Base-by-base conservation (phyloP, 2,329 filamentous ascomycete species). In the Mycogone perniciosa region DNA sequence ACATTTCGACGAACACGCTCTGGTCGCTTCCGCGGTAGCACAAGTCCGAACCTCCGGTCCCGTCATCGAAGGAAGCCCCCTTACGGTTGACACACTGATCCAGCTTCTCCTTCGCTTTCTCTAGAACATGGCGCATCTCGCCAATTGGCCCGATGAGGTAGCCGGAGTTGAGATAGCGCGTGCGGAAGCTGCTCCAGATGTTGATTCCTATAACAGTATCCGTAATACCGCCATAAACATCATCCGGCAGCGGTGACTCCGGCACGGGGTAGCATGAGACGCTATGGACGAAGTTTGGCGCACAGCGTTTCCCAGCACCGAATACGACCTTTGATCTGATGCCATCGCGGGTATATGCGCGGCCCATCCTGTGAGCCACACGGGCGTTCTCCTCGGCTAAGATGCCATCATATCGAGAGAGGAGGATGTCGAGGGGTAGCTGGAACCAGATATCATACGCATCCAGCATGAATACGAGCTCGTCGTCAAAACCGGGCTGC, bases 401-500 rank as follows among this genome's bases (percentile, higher is more conserved):
- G n/a, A 63, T 52, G 33, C 53, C 55, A 10, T 60, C 39, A 50
- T 63, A 65, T 5, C 63, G 61, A 8, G 53, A 49, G 6, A 64
- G 31, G 5, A 65, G 56, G 4, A 57, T 53, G 29, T 64, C 59
- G 30, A 54, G 30, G 2, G 64, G 64, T 1, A 67, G 58, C 55
- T 67, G 65, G 34, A 67, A 67, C 65, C 65, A 67, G 30, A 64
- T 55, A 31, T 67, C 64, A 44, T 65, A 65, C 8, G 60, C 57
- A n/a, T 67, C 65, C 2, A 66, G 51, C 33, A 67, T 59, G 27
- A 67, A 46, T 3, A 65, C 44, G 7, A 66, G 54, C 8, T 67
- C 63, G 13, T 64, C 51, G 2, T 64, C 62, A 20, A 59, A 60
- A 9, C 50, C 54, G 2, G 57, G 56, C 44, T 57, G 45, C 26